Base-by-base conservation (phyloP, 176 grass and related monocot genomes). In the Oryza brachyantha region DNA sequence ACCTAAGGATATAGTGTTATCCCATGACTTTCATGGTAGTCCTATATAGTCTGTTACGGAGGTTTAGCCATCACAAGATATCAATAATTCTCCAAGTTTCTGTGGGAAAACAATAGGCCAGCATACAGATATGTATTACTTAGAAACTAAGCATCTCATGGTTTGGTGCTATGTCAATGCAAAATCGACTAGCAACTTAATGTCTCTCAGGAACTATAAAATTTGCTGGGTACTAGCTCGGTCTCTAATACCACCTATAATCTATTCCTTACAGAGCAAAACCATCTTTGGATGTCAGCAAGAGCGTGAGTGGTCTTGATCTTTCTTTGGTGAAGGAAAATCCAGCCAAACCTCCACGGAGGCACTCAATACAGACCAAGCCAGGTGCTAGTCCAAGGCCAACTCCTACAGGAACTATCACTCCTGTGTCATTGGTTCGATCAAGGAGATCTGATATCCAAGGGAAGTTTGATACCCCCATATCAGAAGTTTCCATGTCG, bases 311-410 rank as follows among this genome's bases (percentile, higher is more conserved):
- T 61, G 81, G 76, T 87, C 88, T 96, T 26, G 83, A 89, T 75
- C 52, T 93, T 52, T 88, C 86, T 2, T 77, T 45, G 3, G 58
- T 74, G 76, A 87, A 96, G 32, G 83, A 93, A 17, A 71, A 83
- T 62, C 57, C 83, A 66, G 75, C 81, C 22, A 99, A 88, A 40
- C 96, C 88, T 82, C 88, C 92, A 32, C 79, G 92, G 37, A 91
- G 92, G 78, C 71, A 93, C 68, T 99, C 90, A 1, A 86, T 96
- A 50, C 96, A 83, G 29, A 82, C 86, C 2, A 99, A 99, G 68
- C 72, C 92, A 58, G 75, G 75, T 63, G 68, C 67, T 48, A 93
- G 87, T 11, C 90, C 90, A 16, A 75, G 85, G 46, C 90, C 84
- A 50, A 62, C 46, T 21, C 34, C 81, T 43, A 25, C 52, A 81